Base-by-base conservation (phyloP, 305 asterid genomes). In the Fraxinus xanthoxyloides region DNA sequence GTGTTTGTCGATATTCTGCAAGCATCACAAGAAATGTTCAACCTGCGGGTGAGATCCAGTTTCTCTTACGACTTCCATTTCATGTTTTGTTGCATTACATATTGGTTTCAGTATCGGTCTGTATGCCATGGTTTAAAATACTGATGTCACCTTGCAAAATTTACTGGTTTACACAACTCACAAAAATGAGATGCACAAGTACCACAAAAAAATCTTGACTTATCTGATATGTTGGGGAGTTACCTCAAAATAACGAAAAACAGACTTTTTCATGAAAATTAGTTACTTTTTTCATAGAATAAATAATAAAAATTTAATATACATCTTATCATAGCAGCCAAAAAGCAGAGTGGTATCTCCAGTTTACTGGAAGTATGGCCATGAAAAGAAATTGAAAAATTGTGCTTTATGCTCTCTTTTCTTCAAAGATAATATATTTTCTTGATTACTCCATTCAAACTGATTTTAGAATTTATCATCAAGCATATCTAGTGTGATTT, bases 1-100 rank as follows among this genome's bases (percentile, higher is more conserved):
- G 86, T 93, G 98, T 86, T 84, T 95, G 83, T 95, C 98, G 12
- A 95, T 94, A 77, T 95, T 95, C 93, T 95, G 98, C 91, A 86
- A 90, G 91, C 93, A 90, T 90, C 98, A 92, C 86, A 92, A 93
- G 90, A 91, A 91, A 80, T 95, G 99, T 88, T 92, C 98, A 30
- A 95, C 97, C 48, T 95, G 99, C 70, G 99, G 99, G 99, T 95
- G 79, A 88, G 95, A 87, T 56, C 40, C 85, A 24, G 65, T 3
- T 56, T 6, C 31, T 75, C 72, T n/a, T 59, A 17, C 69, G 19
- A 1, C 43, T 74, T 65, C 24, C 76, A 19, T 26, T 67, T 72
- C 4, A 24, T 19, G 31, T 74, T 74, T 15, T 36, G 30, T 61
- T 78, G 76, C 84, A 12, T 35, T 75, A 26, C 32, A 46, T 72